These are phyloP conservation scores for Botrytis fragariae DNA, from an alignment of 2,329 filamentous ascomycete genomes.

Conservation along the genomic window DNA sequence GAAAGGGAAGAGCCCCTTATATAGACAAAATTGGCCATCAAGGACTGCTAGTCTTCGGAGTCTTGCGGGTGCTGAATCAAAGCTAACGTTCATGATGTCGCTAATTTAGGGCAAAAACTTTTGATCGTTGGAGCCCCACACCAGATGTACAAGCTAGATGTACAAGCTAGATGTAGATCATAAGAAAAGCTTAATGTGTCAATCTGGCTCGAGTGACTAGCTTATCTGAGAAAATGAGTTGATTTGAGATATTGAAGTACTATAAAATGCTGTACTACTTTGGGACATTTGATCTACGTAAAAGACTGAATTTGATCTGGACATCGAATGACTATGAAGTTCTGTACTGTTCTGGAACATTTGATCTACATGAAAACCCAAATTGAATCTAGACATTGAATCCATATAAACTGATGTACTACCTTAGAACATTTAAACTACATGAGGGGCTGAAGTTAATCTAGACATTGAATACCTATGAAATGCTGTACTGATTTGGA, in stretches of 20 bases:
- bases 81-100: background rate
- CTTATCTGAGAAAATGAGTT: background rate
- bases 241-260: background rate
- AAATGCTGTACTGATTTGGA: background rate
- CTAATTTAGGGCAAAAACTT: background rate
- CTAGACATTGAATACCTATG: fast-evolving
- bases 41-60: background rate
- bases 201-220: background rate
- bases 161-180: background rate
- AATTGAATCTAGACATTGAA: background rate
- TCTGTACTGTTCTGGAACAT: too few species aligned
- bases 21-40: background rate
- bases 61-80: background rate
- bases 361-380: fast-evolving
- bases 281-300: background rate
- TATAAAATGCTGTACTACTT: too few species aligned
- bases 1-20: background rate
- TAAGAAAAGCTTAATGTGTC: background rate
- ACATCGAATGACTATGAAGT: fast-evolving
- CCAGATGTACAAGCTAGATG: background rate
- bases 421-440: background rate
- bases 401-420: background rate
- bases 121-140: background rate
- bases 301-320: too few species aligned
- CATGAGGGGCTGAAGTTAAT: fast-evolving